Base-by-base conservation (phyloP, 2,329 filamentous ascomycete species). In the Aspergillus caelatus region DNA sequence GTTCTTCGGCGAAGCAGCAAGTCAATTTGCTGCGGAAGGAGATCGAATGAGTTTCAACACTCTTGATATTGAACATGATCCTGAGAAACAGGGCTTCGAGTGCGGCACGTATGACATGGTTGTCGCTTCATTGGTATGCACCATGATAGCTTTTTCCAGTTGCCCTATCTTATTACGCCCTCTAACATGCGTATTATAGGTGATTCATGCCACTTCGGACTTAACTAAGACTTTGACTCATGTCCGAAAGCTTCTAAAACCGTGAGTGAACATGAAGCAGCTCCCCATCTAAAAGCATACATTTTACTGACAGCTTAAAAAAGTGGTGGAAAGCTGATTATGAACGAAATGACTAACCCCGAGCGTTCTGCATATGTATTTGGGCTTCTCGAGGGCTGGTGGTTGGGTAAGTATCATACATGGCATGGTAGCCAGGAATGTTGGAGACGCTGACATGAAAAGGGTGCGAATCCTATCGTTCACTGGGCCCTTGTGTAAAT, bases 91-190 rank as follows among this genome's bases (percentile, higher is more conserved):
- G 23, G 68, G 63, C 0, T 70, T 70, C 26, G 63, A 65, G 14
- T 63, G 58, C 34, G 68, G 61, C 3, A 63, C 59, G 1, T 70
- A 69, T 56, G 68, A 70, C 54, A 26, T 70, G 26, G 67, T 69
- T 26, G 65, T 65, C 21, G 67, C 67, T 6, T 67, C 53, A 9
- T 26, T 66, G 55, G 65, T 67, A 58, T 36, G 61, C 4, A n/a
- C 16, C 9, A 9, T 23, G 2, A 14, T 14, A 3, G n/a, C 12
- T 23, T 12, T 14, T 0, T 32, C 23, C 2, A 8, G 10, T 3
- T 12, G 4, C 1, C 16, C n/a, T 10, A 3, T 52, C 28, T 34
- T 9, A 11, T 9, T 34, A 19, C 10, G 21, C n/a, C 30, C 26
- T n/a, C 28, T 52, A 6, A 52, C 4, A 11, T 19, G 12, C 1